Conservation (phyloP, 2,329 filamentous ascomycete genomes). For the Penicillium corylophilum region DNA sequence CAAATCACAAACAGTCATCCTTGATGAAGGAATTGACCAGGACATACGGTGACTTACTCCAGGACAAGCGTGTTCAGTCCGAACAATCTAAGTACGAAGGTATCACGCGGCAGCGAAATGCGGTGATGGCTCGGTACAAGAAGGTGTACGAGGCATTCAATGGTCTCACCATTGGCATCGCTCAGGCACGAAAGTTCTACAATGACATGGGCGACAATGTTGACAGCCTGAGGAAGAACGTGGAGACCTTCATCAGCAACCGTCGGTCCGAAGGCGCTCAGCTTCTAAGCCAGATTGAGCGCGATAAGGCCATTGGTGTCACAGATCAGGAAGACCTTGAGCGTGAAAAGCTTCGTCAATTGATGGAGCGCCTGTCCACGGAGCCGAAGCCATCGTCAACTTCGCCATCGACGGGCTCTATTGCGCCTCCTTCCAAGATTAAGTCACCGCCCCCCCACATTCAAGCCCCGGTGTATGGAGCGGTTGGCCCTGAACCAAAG, state of each 20-base stretch:
- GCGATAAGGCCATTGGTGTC: slow-evolving; percentile 64
- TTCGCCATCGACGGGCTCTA: slow-evolving; percentile 42
- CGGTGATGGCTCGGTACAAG: slow-evolving; percentile 83
- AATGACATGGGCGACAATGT: slow-evolving; percentile 93
- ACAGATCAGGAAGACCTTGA: slow-evolving; percentile 72
- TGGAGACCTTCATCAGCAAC: slow-evolving; percentile 96
- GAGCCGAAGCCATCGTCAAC: slow-evolving; percentile 50
- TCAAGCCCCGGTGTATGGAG: slow-evolving; percentile 33
- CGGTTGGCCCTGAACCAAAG: slow-evolving; percentile 42
- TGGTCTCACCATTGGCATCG: slow-evolving; percentile 80
- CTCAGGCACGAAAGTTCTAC: slow-evolving; percentile 90
- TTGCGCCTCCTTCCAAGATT: slow-evolving; percentile 46
- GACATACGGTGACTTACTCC: slow-evolving; percentile 80
- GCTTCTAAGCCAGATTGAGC: slow-evolving; percentile 83
- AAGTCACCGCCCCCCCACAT: slow-evolving; percentile 38
- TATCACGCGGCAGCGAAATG: slow-evolving; percentile 77
- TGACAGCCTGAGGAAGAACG: slow-evolving; percentile 88
- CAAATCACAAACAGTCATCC: slow-evolving; percentile 90
- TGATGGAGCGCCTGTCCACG: slow-evolving; percentile 96
- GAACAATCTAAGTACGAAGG: slow-evolving; percentile 95
- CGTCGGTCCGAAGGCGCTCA: slow-evolving; percentile 86
- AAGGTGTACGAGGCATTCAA: slow-evolving; percentile 90
- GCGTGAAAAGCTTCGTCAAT: slow-evolving; percentile 75
- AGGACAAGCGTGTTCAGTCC: slow-evolving; percentile 88
- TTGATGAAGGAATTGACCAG: slow-evolving; percentile 92